phyloP scores from a whole-genome alignment of 1,284 basidiomycete species.

The Fistulinella staudtii region DNA sequence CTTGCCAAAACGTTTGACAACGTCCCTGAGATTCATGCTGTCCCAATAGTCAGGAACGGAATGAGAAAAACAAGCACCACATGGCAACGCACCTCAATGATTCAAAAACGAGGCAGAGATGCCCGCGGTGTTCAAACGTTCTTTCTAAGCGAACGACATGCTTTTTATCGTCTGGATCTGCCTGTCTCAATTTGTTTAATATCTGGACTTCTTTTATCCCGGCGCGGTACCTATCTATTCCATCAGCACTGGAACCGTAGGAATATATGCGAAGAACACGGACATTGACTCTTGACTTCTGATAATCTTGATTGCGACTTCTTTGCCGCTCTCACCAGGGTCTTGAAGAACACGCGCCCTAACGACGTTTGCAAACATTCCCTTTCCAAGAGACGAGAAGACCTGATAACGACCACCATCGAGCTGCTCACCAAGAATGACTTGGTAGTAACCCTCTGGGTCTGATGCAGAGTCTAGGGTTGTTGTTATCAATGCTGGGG shows the following conservation, averaged over 20 bases:
- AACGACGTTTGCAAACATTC: slow-evolving; percentile 98
- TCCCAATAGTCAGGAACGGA: slow-evolving; percentile 10
- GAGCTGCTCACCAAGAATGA: slow-evolving; percentile 93
- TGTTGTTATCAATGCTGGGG: slow-evolving; percentile 64
- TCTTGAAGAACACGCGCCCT: slow-evolving; percentile 83
- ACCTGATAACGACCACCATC: slow-evolving; percentile 93
- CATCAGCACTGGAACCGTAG: slow-evolving; percentile 6
- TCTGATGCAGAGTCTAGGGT: slow-evolving; percentile 77
- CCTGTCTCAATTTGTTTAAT: slow-evolving; percentile 78
- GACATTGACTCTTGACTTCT: slow-evolving; percentile 96
- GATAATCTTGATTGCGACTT: slow-evolving; percentile 98
- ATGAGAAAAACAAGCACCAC: background rate
- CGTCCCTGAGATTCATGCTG: slow-evolving; percentile 97
- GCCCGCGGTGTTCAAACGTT: slow-evolving; percentile 96
- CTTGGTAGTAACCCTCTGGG: slow-evolving; percentile 92
- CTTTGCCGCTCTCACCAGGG: slow-evolving; percentile 58
- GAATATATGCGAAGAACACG: slow-evolving; percentile 33
- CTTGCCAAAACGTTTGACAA: slow-evolving; percentile 98
- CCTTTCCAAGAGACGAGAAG: slow-evolving; percentile 91
- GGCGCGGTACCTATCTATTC: slow-evolving; percentile 79
- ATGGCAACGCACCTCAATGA: slow-evolving; percentile 67
- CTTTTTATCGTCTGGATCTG: slow-evolving; percentile 96
- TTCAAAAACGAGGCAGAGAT: slow-evolving; percentile 96
- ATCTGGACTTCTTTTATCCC: slow-evolving; percentile 92
- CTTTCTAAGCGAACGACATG: slow-evolving; percentile 89